Base-by-base conservation (phyloP, 805 yeast species). In the Candida endomychidarum region DNA sequence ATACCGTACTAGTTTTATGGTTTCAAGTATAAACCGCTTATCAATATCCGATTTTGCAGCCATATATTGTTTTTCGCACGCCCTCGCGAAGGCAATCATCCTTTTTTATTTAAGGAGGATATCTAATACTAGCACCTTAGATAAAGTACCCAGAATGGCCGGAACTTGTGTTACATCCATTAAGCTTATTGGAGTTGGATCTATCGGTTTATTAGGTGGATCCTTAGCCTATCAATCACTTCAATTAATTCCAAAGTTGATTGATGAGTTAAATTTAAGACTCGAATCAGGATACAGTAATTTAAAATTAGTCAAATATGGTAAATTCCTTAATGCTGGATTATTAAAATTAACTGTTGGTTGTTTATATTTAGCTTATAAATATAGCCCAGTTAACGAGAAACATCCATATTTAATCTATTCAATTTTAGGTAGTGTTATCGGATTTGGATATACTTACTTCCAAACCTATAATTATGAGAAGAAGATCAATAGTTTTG, bases 371-470 rank as follows among this genome's bases (percentile, higher is more conserved):
- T 48, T 72, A 46, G 81, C 83, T n/a, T 84, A 72, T 54, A 63
- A 63, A 36, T 69, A 71, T 35, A 78, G 88, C 0, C 78, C 86
- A 15, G 49, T 59, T 4, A 55, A 65, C 25, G 80, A 73, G 41
- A 77, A 77, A 58, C 95, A 85, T 60, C 93, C 93, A 15, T 85
- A 84, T 56, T 70, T 85, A 53, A 53, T 85, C 10, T 85, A 85
- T 56, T 69, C 83, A 34, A 71, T 82, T n/a, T 36, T 76, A 6
- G 76, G 78, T n/a, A 71, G 72, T 22, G 77, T 80, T 8, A 31
- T 67, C 25, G 66, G 78, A 8, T 44, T 63, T n/a, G 54, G 53
- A 2, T 52, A 49, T 30, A 37, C 56, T 23, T 43, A 41, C 35
- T 50, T 47, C 28, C 48, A 45, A 17, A 46, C 52, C 9, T 52